Evolutionary conservation across 148 eudicot genomes (phyloP), one percentile per base, ranked within the genome.

Genomic region (Rheum nobile): DNA sequence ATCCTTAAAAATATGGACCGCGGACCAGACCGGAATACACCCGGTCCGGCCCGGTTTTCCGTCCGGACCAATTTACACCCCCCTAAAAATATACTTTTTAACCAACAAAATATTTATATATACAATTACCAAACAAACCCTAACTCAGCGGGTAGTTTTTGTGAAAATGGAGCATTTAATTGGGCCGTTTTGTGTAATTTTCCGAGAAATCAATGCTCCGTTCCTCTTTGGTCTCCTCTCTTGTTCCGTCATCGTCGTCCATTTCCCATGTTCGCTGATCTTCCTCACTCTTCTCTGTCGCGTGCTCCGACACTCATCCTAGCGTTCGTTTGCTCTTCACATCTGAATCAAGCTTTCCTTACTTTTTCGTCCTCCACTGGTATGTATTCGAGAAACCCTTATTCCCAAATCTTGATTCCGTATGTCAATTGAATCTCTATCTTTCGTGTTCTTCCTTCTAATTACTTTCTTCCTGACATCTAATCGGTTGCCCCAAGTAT

Each of bases 231-330:
- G 24, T 26, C 68, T 17, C 10, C 65, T 63, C 68, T 29, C 37
- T 63, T 14, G 31, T 31, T 63, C 68, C 68, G n/a, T 63, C 39
- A 32, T 31, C 68, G 37, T 63, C 68, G 37, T 63, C 38, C 68
- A 63, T 29, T 63, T 31, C 37, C 68, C 38, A n/a, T n/a, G 11
- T 29, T 63, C 38, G 68, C 68, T 29, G 68, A 63, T 63, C 68
- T 63, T 63, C 38, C 68, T 29, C n/a, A 63, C 68, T 29, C 39
- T 63, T 32, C 68, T 63, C 68, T 63, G 68, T 63, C 37, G 21
- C 68, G 68, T 63, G 68, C 38, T 63, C 68, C n/a, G 38, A 29
- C 38, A 63, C 68, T 31, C 68, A 63, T 63, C 68, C 38, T 38
- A 31, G 7, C 37, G n/a, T n/a, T 31, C 68, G 37, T 29, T 63